These are phyloP conservation scores for Solanum corneliomulleri DNA, from an alignment of 257 asterid species.

Conservation along the genomic window DNA sequence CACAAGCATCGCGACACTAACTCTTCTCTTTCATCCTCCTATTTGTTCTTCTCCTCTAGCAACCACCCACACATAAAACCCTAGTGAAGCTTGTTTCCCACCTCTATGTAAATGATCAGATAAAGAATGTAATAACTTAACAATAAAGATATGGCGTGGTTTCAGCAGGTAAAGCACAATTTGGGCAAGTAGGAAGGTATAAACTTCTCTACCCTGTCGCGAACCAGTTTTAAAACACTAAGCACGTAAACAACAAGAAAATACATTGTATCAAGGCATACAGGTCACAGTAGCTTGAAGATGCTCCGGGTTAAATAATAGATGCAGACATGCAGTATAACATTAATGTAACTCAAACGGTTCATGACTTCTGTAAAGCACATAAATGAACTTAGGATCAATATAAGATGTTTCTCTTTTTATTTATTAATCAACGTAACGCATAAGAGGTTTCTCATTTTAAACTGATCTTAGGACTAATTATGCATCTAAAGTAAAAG, in stretches of 20 bases:
- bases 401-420: background rate
- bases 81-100: background rate
- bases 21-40: background rate
- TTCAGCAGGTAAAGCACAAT: background rate
- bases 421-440: background rate
- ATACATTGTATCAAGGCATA: background rate
- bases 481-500: background rate
- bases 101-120: background rate
- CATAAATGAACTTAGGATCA: background rate
- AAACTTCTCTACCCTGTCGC: background rate
- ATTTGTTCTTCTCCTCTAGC: background rate
- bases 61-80: background rate
- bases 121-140: background rate
- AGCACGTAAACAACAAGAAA: background rate
- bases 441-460: background rate
- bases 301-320: background rate
- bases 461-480: background rate
- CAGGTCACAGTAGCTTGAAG: background rate
- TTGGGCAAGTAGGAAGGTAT: background rate
- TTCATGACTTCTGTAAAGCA: background rate
- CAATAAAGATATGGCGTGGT: background rate
- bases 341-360: background rate
- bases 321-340: background rate
- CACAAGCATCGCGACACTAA: background rate
- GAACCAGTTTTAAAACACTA: background rate